These are phyloP conservation scores for Huntiella savannae DNA, from an alignment of 2,329 filamentous ascomycete species.

Conservation along the genomic window DNA sequence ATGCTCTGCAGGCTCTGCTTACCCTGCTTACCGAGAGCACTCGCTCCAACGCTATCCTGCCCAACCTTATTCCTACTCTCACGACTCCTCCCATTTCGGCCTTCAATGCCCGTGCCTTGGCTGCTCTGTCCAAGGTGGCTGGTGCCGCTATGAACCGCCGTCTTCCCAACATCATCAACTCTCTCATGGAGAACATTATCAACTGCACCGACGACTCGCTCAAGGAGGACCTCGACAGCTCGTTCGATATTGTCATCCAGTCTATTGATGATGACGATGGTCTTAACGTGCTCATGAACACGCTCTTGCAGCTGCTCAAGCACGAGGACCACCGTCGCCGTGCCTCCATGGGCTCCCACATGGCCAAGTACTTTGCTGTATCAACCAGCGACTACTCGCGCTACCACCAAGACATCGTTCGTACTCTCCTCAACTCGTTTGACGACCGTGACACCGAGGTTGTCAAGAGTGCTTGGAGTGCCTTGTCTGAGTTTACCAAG, in stretches of 20 bases:
- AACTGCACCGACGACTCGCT: constrained; percentile 56
- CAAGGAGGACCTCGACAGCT: constrained; percentile 50
- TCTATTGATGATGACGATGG: constrained; percentile 95
- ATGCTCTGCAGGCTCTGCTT: constrained; percentile 77
- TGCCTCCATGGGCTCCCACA: constrained; percentile 55
- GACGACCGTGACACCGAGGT: constrained; percentile 70
- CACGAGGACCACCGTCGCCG: constrained; percentile 81
- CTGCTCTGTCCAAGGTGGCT: constrained; percentile 82
- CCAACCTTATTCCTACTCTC: constrained; percentile 85
- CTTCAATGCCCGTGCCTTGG: constrained; percentile 88
- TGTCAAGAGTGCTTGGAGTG: constrained; percentile 76
- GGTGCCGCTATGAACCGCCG: constrained; percentile 78
- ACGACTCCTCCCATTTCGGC: constrained; percentile 75
- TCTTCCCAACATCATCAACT: constrained; percentile 76
- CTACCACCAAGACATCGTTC: constrained; percentile 90
- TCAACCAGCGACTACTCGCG: constrained; percentile 77
- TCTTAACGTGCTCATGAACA: constrained; percentile 87
- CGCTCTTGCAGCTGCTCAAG: constrained; percentile 71
- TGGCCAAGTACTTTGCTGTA: constrained; percentile 70
- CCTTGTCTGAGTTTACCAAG: constrained; percentile 72
- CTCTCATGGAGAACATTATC: constrained; percentile 84
- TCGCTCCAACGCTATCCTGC: constrained; percentile 87
- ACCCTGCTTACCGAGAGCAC: constrained; percentile 88
- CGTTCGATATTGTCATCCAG: constrained; percentile 76
- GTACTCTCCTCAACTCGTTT: constrained; percentile 76